Evolutionary conservation across 805 yeast species (phyloP).

Genomic region (Ascoidea tarda): DNA sequence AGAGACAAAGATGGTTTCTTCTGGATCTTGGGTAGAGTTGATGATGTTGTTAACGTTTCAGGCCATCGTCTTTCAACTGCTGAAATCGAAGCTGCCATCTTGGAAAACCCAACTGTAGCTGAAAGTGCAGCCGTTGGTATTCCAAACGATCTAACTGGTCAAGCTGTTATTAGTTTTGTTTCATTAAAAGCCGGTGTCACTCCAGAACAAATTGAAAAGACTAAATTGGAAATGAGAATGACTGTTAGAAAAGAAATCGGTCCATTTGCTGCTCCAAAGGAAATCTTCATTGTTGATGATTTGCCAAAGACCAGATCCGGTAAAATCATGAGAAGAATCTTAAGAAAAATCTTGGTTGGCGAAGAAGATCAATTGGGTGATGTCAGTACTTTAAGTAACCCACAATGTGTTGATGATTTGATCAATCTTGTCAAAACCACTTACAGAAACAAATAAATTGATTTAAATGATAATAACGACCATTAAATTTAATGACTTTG

Average conservation of each 20-base stretch:
- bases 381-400: slow-evolving; percentile 75
- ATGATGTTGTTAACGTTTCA: slow-evolving; percentile 93
- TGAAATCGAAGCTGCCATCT: slow-evolving; percentile 85
- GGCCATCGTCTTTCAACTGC: slow-evolving; percentile 96
- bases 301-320: slow-evolving; percentile 97
- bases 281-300: slow-evolving; percentile 61
- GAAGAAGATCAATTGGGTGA: slow-evolving; percentile 92
- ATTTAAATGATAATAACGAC: no score
- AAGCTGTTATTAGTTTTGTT: slow-evolving; percentile 91
- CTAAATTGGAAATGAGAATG: slow-evolving; percentile 45
- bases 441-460: no score
- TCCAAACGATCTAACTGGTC: slow-evolving; percentile 89
- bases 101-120: slow-evolving; percentile 63
- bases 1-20: slow-evolving; percentile 92
- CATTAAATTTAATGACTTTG: no score
- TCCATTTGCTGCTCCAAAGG: slow-evolving; percentile 89
- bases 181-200: slow-evolving; percentile 44
- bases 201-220: slow-evolving; percentile 17
- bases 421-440: slow-evolving; percentile 30
- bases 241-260: slow-evolving; percentile 77
- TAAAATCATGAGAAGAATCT: slow-evolving; percentile 93
- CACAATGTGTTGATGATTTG: slow-evolving; percentile 68
- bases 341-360: slow-evolving; percentile 82
- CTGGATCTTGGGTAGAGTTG: slow-evolving; percentile 98
- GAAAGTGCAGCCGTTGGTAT: slow-evolving; percentile 96